A percentile compares a stretch with the other conserved stretches of the same genome.
Evolutionary conservation across 73 alveolate species (phyloP).

Genomic region (Paramecium caudatum): DNA sequence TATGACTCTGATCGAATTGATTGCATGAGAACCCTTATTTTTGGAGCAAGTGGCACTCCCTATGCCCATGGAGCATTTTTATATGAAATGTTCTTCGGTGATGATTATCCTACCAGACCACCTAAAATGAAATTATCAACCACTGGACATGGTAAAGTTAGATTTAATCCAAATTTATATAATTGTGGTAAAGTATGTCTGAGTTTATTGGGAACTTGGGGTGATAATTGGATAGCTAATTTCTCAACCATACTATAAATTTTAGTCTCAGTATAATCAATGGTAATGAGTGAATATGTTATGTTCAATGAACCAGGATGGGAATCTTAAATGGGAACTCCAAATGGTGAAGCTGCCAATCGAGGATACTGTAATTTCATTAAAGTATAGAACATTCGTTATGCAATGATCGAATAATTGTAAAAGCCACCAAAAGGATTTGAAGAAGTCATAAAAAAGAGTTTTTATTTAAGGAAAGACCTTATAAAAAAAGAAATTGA

Average conservation of each 20-base stretch:
- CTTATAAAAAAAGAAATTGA: conserved; percentile 82
- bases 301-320: conserved; percentile 98
- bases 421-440: conserved; percentile 95
- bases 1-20: conserved; percentile 95
- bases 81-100: conserved; percentile 94
- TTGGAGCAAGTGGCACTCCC: conserved; percentile 98
- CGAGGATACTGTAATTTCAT: conserved; percentile 96
- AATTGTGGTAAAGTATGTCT: conserved; percentile 97
- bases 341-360: conserved; percentile 93
- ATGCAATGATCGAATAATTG: conserved; percentile 96
- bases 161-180: conserved; percentile 98
- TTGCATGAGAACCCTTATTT: conserved; percentile 92
- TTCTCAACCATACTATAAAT: conserved; percentile 95
- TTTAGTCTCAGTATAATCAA: conserved; percentile 92
- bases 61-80: conserved; percentile 97
- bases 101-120: conserved; percentile 92
- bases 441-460: conserved; percentile 85
- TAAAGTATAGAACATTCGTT: conserved; percentile 92
- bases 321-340: conserved; percentile 97
- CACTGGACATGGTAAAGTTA: conserved; percentile 95
- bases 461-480: conserved; percentile 86
- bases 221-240: conserved; percentile 98
- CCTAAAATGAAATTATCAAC: conserved; percentile 95
- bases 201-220: conserved; percentile 97
- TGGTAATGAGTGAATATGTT: conserved; percentile 97